Percentiles rank a stretch among this genome's conserved stretches.
Conservation (phyloP, 306 rosid species). For the Prunus fruticosa region DNA sequence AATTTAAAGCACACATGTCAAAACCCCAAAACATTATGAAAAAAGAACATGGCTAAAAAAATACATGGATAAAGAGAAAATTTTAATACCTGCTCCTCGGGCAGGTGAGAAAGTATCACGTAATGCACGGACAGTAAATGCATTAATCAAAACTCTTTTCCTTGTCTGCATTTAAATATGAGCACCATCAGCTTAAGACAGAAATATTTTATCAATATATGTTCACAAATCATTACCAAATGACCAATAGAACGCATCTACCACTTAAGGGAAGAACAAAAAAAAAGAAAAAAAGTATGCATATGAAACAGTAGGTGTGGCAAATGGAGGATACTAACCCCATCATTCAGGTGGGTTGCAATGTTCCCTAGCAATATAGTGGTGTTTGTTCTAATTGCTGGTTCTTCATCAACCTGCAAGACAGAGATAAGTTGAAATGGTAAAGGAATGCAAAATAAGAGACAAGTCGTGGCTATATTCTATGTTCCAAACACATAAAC, state of each 20-base stretch:
- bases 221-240: neutral
- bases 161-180: constrained; percentile 68
- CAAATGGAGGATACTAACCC: constrained; percentile 57
- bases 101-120: constrained; percentile 98
- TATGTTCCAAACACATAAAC: neutral
- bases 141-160: constrained; percentile 95
- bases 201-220: neutral
- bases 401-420: constrained; percentile 94
- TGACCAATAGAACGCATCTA: constrained; percentile 18
- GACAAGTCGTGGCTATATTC: neutral
- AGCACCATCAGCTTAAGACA: constrained; percentile 29
- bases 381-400: constrained; percentile 95
- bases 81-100: constrained; percentile 88
- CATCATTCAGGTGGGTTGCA: constrained; percentile 85
- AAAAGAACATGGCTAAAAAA: constrained; percentile 6
- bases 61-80: neutral
- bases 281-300: constrained; percentile 18
- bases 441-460: neutral
- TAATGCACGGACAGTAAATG: constrained; percentile 97
- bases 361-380: constrained; percentile 95
- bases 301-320: neutral
- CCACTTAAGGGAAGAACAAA: constrained; percentile 17
- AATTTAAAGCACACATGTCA: neutral
- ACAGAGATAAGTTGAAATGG: constrained; percentile 19
- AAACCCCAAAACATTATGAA: neutral